These are phyloP conservation scores for Beauveria bassiana DNA, from an alignment of 2,329 filamentous ascomycete species.

Conservation along the genomic window DNA sequence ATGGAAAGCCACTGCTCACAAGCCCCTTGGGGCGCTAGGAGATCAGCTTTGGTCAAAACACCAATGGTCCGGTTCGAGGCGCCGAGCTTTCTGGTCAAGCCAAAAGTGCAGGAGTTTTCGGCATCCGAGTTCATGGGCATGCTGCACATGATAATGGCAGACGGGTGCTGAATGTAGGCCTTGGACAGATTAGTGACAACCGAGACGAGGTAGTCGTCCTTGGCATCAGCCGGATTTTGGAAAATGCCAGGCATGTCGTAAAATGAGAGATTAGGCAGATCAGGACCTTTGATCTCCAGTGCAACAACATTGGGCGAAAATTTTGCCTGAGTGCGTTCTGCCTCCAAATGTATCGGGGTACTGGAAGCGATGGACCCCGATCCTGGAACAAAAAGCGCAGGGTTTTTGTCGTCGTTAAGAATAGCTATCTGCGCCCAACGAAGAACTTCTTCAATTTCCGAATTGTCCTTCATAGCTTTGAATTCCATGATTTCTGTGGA, in stretches of 20 bases:
- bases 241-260: slow-evolving; percentile 83
- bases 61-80: slow-evolving; percentile 58
- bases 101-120: slow-evolving; percentile 64
- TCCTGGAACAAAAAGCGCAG: slow-evolving; percentile 46
- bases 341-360: slow-evolving; percentile 24
- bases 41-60: slow-evolving; percentile 80
- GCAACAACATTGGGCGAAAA: slow-evolving; percentile 79
- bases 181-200: slow-evolving; percentile 65
- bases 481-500: slow-evolving; percentile 48
- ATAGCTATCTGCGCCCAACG: slow-evolving; percentile 70
- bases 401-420: slow-evolving; percentile 55
- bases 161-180: slow-evolving; percentile 60
- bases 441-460: slow-evolving; percentile 59
- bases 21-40: slow-evolving; percentile 46
- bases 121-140: slow-evolving; percentile 73
- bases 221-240: slow-evolving; percentile 54
- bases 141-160: slow-evolving; percentile 70
- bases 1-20: slow-evolving; percentile 54
- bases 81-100: slow-evolving; percentile 49
- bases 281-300: slow-evolving; percentile 65
- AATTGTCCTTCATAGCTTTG: slow-evolving; percentile 51
- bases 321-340: slow-evolving; percentile 45
- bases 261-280: slow-evolving; percentile 67
- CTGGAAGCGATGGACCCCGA: slow-evolving; percentile 34
- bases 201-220: slow-evolving; percentile 60